phyloP scores from a whole-genome alignment of 305 asterid species.

The Solanum hybrid region DNA sequence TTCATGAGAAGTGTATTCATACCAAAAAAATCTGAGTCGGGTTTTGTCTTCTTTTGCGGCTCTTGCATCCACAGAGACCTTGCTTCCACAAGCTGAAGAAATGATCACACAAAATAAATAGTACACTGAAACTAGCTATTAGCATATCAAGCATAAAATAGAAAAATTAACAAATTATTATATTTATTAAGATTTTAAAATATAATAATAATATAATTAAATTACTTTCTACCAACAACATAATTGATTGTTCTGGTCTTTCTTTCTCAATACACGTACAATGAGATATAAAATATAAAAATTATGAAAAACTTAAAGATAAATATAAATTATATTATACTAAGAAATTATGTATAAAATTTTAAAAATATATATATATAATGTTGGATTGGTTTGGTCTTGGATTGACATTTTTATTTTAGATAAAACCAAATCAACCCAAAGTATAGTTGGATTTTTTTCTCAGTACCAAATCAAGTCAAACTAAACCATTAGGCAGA shows the following conservation, averaged over 20 bases:
- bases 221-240: not conserved
- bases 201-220: too few relatives aligned
- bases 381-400: not conserved
- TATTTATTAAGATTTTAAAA: not conserved
- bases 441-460: not conserved
- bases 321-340: too few relatives aligned
- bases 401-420: not conserved
- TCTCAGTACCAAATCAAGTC: not conserved
- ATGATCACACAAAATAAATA: not conserved
- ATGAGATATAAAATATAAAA: not conserved
- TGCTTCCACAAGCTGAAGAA: conserved; percentile 58
- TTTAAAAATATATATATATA: too few relatives aligned
- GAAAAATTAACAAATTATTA: not conserved
- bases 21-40: conserved; percentile 39
- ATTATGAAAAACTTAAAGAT: not conserved
- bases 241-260: not conserved
- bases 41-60: conserved; percentile 63
- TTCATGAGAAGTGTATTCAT: conserved; percentile 28
- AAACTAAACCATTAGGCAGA: not conserved
- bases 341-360: too few relatives aligned
- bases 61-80: conserved; percentile 85
- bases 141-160: not conserved
- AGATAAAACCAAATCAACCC: not conserved
- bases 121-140: not conserved
- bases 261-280: not conserved